Base-by-base conservation (phyloP, 306 rosid genomes). In the Castanospermum australe region DNA sequence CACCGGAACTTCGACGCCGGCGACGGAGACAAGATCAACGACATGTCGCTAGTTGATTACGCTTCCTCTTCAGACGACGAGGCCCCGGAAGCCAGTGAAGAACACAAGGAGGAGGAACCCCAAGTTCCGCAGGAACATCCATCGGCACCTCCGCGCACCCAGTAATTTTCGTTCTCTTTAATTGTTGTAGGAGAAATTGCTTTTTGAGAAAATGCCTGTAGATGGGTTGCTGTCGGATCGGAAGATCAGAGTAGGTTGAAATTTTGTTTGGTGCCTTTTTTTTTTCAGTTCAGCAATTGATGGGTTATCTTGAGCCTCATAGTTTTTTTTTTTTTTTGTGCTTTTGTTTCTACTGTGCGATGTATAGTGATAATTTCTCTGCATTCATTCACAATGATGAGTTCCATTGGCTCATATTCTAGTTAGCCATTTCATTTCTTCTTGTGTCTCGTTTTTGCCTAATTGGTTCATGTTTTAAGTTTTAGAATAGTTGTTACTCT, bases 1-100 rank as follows among this genome's bases (percentile, higher is more conserved):
- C 42, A 63, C 54, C 45, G 36, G 11, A 33, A 52, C 36, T 62
- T 62, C 47, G 15, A 5, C 33, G 24, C 74, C 54, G 54, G 77
- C 10, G 33, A 48, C 74, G 24, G 44, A 56, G 24, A 60, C 12
- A 45, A 47, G 22, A 30, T 50, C 5, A 47, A 30, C 12, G 32
- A 66, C 75, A 94, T 94, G 99, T 89, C 97, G 47, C 84, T 95
- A 74, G 99, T 95, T 17, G 98, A 95, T 83, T 95, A 95, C 85
- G 89, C 94, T 80, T 91, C 96, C 48, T 92, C 98, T 32, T 92
- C 98, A 24, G 94, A 89, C 71, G 98, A 94, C 71, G 97, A 92
- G 25, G 91, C 84, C 60, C 85, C 86, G 21, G 90, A 76, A 66
- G 79, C 59, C 60, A 32, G 57, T 56, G 84, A 80, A 73, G 82